A percentile compares a stretch with the other conserved stretches of the same genome.
These are phyloP conservation scores for Xylaria sp. DNA, from an alignment of 2,329 filamentous ascomycete genomes.

Conservation along the genomic window DNA sequence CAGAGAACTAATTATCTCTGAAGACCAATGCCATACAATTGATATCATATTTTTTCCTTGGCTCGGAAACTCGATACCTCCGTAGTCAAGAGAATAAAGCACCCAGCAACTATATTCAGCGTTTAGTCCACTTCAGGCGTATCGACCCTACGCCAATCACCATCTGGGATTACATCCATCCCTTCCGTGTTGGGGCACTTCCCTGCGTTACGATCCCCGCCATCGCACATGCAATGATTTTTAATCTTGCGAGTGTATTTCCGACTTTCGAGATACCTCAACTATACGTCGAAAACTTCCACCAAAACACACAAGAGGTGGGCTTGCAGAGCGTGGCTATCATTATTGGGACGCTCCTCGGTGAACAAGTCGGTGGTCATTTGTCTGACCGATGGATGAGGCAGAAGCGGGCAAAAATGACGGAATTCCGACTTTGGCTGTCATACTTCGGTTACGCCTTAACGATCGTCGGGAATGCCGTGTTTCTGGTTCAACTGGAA, in stretches of 20 bases:
- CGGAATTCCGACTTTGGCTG: slow-evolving; percentile 34
- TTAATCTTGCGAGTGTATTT: slow-evolving; percentile 23
- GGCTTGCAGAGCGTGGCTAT: slow-evolving; percentile 27
- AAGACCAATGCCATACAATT: slow-evolving; percentile 30
- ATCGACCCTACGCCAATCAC: slow-evolving; percentile 29
- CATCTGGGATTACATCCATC: slow-evolving; percentile 23
- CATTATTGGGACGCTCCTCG: slow-evolving; percentile 32
- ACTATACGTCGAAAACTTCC: slow-evolving; percentile 30
- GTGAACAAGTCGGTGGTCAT: slow-evolving; percentile 31
- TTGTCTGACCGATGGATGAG: slow-evolving; percentile 34
- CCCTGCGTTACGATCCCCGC: slow-evolving; percentile 29
- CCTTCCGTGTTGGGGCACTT: slow-evolving; percentile 22
- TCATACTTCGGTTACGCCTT: slow-evolving; percentile 29
- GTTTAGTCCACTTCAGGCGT: slow-evolving; percentile 22
- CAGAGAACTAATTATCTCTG: background rate
- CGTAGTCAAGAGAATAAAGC: slow-evolving; percentile 6
- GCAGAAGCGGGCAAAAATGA: slow-evolving; percentile 18
- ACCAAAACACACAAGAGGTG: slow-evolving; percentile 29
- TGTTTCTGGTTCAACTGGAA: slow-evolving; percentile 29
- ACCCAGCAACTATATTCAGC: slow-evolving; percentile 2
- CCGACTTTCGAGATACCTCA: slow-evolving; percentile 32
- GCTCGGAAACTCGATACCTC: slow-evolving; percentile 33
- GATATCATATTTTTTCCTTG: slow-evolving; percentile 28
- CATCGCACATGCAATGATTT: slow-evolving; percentile 29
- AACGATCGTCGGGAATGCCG: slow-evolving; percentile 21